Base-by-base conservation (phyloP, 192 early-diverging fungal genomes). In the Backusella tuberculispora region DNA sequence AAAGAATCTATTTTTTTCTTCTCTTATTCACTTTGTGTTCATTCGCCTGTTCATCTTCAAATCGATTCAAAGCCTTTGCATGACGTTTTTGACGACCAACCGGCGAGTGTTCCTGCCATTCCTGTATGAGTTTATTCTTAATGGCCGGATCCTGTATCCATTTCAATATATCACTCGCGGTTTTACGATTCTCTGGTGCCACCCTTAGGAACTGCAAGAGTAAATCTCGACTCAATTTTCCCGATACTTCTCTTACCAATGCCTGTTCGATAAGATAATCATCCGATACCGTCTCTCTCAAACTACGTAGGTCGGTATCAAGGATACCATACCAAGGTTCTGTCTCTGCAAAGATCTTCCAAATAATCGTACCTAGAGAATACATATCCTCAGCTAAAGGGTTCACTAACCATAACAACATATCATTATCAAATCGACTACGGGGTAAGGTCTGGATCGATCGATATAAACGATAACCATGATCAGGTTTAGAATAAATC, bases 251-350 rank as follows among this genome's bases (percentile, higher is more conserved):
- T 7, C 74, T 56, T 43, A 87, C 83, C 2, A 88, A 68, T 34
- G 78, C 69, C 14, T 79, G 78, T 64, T 78, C 71, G 17, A 89
- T 89, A 53, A 81, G 77, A 8, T 69, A 69, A 19, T 85, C 81
- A 37, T 81, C 83, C 9, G 77, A 47, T 4, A 89, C 86, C 37
- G 84, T 76, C 13, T 85, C 80, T 17, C 88, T 80, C 26, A 89
- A 69, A 17, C 69, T 78, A 48, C 84, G 84, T 19, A 89, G 56
- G 72, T 89, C 86, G 1, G 85, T 86, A 63, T 89, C 87, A 21
- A 90, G 81, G 17, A 88, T 83, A 24, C 88, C 87, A 44, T 84
- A 76, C 87, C 88, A 90, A 4, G 87, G 88, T 15, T 86, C 87
- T 5, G 84, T 88, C 12, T 84, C 86, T 1, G 85, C 80, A 73